Evolutionary conservation across 2,329 filamentous ascomycete species (phyloP), one percentile per base, ranked within the genome.

Genomic region (Pseudohalonectria lignicola): DNA sequence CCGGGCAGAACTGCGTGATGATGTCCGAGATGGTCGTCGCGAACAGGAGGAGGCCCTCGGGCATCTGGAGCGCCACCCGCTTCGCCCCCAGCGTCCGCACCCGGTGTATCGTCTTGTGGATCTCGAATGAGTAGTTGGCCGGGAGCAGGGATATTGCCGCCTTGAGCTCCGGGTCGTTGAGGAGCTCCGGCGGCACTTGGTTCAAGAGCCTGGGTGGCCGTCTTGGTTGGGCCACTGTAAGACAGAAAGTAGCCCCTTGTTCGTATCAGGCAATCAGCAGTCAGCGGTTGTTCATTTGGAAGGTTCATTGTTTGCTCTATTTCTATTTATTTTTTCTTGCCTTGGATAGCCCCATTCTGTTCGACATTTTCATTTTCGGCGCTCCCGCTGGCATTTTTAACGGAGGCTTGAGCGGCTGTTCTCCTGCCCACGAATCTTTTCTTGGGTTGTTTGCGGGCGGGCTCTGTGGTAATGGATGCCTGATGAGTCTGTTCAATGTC

Each of bases 21-120:
- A 98, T 96, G 56, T 98, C 92, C 4, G 92, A 94, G 48, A 98
- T 90, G 26, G 92, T 98, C 19, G 92, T 96, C 17, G 92, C 92
- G 56, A 98, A 98, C 40, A 98, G 69, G 20, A 98, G 74, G 2
- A 98, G 72, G 1, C 92, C 92, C 60, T 98, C 93, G 5, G 92
- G 92, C 69, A 98, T 92, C 60, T 98, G 92, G n/a, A 98, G 69
- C 1, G 90, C 93, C 3, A 98, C 79, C 47, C 80, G 82, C 54
- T 79, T 90, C 2, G 88, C 80, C 8, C 74, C 78, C 8, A 82
- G 77, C 2, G 80, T 82, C 32, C 86, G 82, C 57, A 98, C 88
- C 34, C 90, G 79, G 61, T 96, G 87, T 51, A 98, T 93, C 8
- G 92, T 98, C 65, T 98, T 98, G 56, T 86, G 92, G 40, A 98